phyloP scores from a whole-genome alignment of 768 basidiomycete species.

The Amanita brunnescens region DNA sequence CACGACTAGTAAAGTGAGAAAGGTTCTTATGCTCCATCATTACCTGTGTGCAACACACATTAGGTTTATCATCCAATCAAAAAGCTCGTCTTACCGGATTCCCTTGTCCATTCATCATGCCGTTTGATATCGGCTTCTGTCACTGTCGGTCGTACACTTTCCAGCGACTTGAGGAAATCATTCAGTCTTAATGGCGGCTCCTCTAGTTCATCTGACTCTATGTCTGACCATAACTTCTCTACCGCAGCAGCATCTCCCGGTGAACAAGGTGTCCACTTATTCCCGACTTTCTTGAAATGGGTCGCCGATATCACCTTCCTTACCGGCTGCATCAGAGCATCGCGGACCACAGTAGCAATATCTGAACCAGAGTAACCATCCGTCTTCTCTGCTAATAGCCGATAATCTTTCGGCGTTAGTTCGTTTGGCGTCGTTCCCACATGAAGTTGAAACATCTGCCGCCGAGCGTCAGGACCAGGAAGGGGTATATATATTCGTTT shows the following conservation, averaged over 20 bases:
- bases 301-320: conserved; percentile 93
- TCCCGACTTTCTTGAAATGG: conserved; percentile 70
- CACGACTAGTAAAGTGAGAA: not conserved
- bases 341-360: conserved; percentile 88
- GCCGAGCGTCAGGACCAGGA: conserved; percentile 85
- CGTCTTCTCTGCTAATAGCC: conserved; percentile 72
- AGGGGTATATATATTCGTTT: conserved; percentile 98
- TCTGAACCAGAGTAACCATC: conserved; percentile 96
- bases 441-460: conserved; percentile 96
- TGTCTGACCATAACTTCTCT: conserved; percentile 85
- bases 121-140: conserved; percentile 78
- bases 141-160: conserved; percentile 79
- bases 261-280: conserved; percentile 92
- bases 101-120: conserved; percentile 79
- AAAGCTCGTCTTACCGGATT: conserved; percentile 49
- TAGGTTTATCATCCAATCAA: conserved; percentile 1
- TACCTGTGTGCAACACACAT: conserved; percentile 13
- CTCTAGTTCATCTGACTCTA: conserved; percentile 81
- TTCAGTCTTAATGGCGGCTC: conserved; percentile 74
- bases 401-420: conserved; percentile 70
- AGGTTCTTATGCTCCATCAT: conserved; percentile 20
- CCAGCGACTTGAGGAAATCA: conserved; percentile 79
- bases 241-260: conserved; percentile 81
- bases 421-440: conserved; percentile 89
- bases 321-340: conserved; percentile 98